These are phyloP conservation scores for Colletotrichum sp. DNA, from an alignment of 2,329 filamentous ascomycete genomes.

Conservation along the genomic window DNA sequence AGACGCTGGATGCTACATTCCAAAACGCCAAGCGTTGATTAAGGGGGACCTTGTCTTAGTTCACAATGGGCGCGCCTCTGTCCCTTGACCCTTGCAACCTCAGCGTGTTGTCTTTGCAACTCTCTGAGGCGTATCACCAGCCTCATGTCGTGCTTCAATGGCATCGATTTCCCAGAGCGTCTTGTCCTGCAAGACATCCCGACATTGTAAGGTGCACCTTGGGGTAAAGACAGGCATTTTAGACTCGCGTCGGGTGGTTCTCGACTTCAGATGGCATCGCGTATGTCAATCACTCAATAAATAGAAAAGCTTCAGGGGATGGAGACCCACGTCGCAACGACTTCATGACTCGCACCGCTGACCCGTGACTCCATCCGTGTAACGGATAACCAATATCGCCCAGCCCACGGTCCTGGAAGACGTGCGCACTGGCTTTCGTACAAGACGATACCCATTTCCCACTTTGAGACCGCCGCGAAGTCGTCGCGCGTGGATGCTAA, in stretches of 20 bases:
- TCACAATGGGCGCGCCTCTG: neutral
- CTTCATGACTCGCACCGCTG: constrained; percentile 16
- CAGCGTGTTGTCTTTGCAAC: neutral
- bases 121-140: neutral
- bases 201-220: neutral
- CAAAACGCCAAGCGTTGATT: constrained; percentile 16
- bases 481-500: constrained; percentile 1
- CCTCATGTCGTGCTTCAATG: neutral
- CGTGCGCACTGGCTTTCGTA: constrained; percentile 5
- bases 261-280: constrained; percentile 9
- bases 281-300: constrained; percentile 10
- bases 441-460: constrained; percentile 20
- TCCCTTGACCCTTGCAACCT: neutral
- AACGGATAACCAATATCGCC: constrained; percentile 1
- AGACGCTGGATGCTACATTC: neutral
- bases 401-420: neutral
- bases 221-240: neutral
- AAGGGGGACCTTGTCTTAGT: constrained; percentile 14
- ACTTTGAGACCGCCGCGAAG: neutral
- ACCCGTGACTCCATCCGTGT: constrained; percentile 10
- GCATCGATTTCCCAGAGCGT: neutral
- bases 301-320: constrained; percentile 14
- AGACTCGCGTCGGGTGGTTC: neutral
- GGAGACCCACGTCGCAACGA: constrained; percentile 7
- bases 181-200: neutral